Percentiles rank a stretch among this genome's conserved stretches.
phyloP scores from a whole-genome alignment of 2,329 filamentous ascomycete genomes.

The Microsporum audouinii region DNA sequence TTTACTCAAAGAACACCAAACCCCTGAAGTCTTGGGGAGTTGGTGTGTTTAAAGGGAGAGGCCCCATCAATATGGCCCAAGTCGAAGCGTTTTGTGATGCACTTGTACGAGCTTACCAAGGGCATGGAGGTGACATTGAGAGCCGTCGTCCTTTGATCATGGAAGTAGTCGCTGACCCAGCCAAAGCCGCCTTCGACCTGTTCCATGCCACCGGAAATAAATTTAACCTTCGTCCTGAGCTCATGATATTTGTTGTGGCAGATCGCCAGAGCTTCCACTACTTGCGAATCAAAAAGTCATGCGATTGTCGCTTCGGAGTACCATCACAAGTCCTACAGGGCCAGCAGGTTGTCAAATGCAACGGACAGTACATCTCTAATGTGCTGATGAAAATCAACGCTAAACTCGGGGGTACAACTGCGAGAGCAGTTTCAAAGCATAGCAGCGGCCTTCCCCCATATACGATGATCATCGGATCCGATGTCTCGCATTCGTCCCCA shows the following conservation, averaged over 20 bases:
- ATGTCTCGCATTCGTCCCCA: slow-evolving; percentile 74
- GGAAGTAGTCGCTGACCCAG: slow-evolving; percentile 34
- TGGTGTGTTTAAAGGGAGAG: slow-evolving; percentile 50
- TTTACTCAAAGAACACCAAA: slow-evolving; percentile 51
- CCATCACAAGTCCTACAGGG: slow-evolving; percentile 72
- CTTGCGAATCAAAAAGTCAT: slow-evolving; percentile 75
- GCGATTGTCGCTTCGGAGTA: slow-evolving; percentile 74
- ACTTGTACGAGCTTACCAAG: slow-evolving; percentile 50
- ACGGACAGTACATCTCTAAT: slow-evolving; percentile 81
- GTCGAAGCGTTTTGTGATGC: slow-evolving; percentile 46
- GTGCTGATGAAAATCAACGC: slow-evolving; percentile 95
- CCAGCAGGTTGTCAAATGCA: slow-evolving; percentile 55
- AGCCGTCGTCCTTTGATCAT: slow-evolving; percentile 39
- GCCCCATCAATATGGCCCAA: slow-evolving; percentile 32
- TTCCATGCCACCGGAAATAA: slow-evolving; percentile 46
- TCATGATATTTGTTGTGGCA: slow-evolving; percentile 67
- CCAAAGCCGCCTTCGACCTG: slow-evolving; percentile 44
- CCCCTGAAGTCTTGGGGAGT: slow-evolving; percentile 66
- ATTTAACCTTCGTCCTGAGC: slow-evolving; percentile 51
- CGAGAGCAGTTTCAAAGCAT: slow-evolving; percentile 37
- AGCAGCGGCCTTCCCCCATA: slow-evolving; percentile 26
- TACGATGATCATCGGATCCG: slow-evolving; percentile 79
- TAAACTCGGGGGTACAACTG: slow-evolving; percentile 79
- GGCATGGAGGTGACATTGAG: slow-evolving; percentile 49
- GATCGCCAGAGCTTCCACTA: slow-evolving; percentile 63